Evolutionary conservation across 345 rosid genomes (phyloP), one percentile per base, ranked within the genome.

Genomic region (Pistacia atlantica): DNA sequence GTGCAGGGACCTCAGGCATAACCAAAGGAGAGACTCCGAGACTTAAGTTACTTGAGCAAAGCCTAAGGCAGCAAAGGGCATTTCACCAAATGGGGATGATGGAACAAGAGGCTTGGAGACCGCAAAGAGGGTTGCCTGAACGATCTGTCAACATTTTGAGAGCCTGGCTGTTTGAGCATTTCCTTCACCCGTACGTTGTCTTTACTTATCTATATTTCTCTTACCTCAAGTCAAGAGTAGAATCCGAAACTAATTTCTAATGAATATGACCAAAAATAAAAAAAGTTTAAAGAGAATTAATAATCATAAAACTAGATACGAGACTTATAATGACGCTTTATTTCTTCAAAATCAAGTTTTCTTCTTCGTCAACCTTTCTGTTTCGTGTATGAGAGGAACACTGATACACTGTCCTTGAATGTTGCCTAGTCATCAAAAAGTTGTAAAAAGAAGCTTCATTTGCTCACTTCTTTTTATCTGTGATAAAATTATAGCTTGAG

Each of bases 101-200:
- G 92, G 98, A 95, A 59, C 96, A 93, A 78, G 98, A 95, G 83
- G 97, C 97, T 25, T 93, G 99, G 99, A 85, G 99, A 59, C 97
- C 98, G 6, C 98, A 95, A 77, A 81, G 99, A 57, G 98, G 99
- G 79, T 77, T 95, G 83, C 99, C 99, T n/a, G 99, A 95, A 77
- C 87, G 97, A 60, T 93, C 99, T 14, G 98, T 95, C 84, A 93
- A 86, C 89, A 89, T 93, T 74, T 83, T 95, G 65, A 81, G 99
- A 70, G 97, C 99, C 51, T 95, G 99, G 99, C 99, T 95, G 79
- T 95, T 93, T 59, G 98, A 95, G 83, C 99, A 95, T 86, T 95
- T 95, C 79, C 96, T 95, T 67, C 98, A 95, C 85, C 99, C 99
- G 99, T 95, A 93, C 89, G 98, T 87, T 60, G 22, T 54, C 51